Evolutionary conservation across 768 basidiomycete genomes (phyloP).

Genomic region (Suillus hirtellus): DNA sequence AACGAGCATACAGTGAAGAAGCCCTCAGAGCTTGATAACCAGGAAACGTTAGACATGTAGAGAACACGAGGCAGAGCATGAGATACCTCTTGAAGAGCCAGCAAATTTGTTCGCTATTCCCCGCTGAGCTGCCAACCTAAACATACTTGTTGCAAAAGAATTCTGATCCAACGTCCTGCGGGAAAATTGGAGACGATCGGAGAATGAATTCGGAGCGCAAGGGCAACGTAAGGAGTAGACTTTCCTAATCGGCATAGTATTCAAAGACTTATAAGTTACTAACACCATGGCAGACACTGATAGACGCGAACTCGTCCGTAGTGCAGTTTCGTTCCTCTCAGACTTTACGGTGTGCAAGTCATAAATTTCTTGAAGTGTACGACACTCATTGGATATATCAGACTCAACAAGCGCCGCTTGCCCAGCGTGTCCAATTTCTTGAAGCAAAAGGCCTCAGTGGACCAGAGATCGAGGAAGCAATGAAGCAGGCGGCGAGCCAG

Average conservation of each 20-base stretch:
- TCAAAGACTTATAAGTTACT: background rate
- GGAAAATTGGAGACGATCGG: slow-evolving; percentile 25
- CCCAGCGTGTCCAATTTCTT: slow-evolving; percentile 91
- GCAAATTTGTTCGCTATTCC: slow-evolving; percentile 16
- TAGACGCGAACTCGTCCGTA: slow-evolving; percentile 72
- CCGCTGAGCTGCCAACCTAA: slow-evolving; percentile 31
- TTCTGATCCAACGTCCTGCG: slow-evolving; percentile 3
- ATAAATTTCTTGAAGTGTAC: background rate
- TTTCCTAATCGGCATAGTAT: slow-evolving; percentile 5
- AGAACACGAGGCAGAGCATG: no score
- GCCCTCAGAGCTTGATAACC: slow-evolving; percentile 9
- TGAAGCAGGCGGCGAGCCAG: slow-evolving; percentile 57
- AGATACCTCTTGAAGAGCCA: slow-evolving; percentile 18
- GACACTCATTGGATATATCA: slow-evolving; percentile 32
- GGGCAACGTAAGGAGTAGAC: slow-evolving; percentile 8
- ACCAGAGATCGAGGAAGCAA: slow-evolving; percentile 82
- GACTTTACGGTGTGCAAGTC: slow-evolving; percentile 67
- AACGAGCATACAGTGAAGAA: slow-evolving; percentile 18
- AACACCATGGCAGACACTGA: slow-evolving; percentile 49
- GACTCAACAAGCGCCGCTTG: slow-evolving; percentile 76
- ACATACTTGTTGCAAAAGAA: slow-evolving; percentile 26
- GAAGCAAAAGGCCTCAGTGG: slow-evolving; percentile 88
- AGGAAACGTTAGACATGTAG: background rate
- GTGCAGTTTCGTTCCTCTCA: slow-evolving; percentile 82
- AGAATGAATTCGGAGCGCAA: slow-evolving; percentile 26